Base-by-base conservation (phyloP, 2,329 filamentous ascomycete genomes). In the Aspergillus vadensis region DNA sequence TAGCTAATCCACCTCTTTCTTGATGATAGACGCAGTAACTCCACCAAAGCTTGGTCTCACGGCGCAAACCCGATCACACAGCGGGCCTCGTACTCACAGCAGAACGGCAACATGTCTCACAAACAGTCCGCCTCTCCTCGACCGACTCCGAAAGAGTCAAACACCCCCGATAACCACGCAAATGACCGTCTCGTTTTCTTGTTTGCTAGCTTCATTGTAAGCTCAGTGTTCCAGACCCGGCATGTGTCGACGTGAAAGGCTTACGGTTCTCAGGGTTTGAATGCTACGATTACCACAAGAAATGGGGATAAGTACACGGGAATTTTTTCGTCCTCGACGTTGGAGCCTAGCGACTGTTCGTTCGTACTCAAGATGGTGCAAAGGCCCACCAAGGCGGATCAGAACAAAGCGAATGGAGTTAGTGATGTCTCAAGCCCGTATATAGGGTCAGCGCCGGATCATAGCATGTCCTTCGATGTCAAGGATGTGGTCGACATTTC, bases 311-410 rank as follows among this genome's bases (percentile, higher is more conserved):
- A 82, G 58, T 88, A 83, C 70, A 82, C 80, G 8, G 87, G 86
- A 59, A 82, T 88, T 38, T 85, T 88, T 67, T 86, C 84, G 43
- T 83, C 83, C 48, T 82, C 81, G 12, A 80, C 79, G 8, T 72
- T 85, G 25, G 83, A 85, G 57, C 71, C 81, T 4, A 78, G 73
- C 63, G 82, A 85, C 64, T 77, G 82, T 51, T 80, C 81, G 17
- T 84, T 88, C 67, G 76, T 83, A 27, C 79, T 89, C 67, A 90
- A 89, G 74, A 90, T 90, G 87, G 85, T 86, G 32, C 85, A 85
- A 71, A 82, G 81, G 64, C 72, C 79, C 59, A 73, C 76, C 48
- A 74, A 74, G 55, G 64, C 71, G 19, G 73, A 76, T 23, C 71
- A 73, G 36, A 59, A 70, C 23, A 74, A 74, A 21, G 53, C 72